Evolutionary conservation across 2,329 filamentous ascomycete species (phyloP).

Genomic region (Penicillium sp.): DNA sequence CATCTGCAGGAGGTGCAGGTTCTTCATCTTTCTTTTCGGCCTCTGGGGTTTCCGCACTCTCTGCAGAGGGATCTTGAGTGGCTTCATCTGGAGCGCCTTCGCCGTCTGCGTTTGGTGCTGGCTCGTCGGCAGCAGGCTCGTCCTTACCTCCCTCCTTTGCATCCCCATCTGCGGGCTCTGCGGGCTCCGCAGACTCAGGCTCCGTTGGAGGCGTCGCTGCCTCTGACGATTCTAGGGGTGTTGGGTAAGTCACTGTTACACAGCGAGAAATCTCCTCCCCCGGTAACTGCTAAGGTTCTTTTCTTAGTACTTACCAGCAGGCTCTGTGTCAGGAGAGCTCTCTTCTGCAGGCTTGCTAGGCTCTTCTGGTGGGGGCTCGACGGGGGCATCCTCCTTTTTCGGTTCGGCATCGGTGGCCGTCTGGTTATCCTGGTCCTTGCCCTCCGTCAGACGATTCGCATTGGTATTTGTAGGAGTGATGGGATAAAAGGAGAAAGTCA

Average conservation of each 20-base stretch:
- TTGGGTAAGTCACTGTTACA: constrained; percentile 17
- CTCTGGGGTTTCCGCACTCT: constrained; percentile 19
- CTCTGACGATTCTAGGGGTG: constrained; percentile 30
- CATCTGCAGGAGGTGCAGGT: constrained; percentile 18
- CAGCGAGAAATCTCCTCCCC: not conserved
- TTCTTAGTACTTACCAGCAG: constrained; percentile 33
- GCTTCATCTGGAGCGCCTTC: constrained; percentile 18
- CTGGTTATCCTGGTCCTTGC: constrained; percentile 44
- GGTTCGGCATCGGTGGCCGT: constrained; percentile 31
- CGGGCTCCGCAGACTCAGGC: constrained; percentile 24
- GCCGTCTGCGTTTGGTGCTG: constrained; percentile 21
- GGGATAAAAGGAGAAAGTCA: constrained; percentile 42
- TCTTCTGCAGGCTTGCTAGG: constrained; percentile 31
- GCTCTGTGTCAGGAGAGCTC: constrained; percentile 28
- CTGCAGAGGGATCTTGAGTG: constrained; percentile 19
- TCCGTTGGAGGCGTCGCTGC: constrained; percentile 30
- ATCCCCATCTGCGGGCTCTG: constrained; percentile 26
- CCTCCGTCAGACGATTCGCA: constrained; percentile 38
- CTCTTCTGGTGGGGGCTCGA: constrained; percentile 27
- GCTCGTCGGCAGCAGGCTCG: constrained; percentile 23
- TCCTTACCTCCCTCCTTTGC: constrained; percentile 28
- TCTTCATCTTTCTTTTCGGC: too few relatives aligned
- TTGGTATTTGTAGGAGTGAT: constrained; percentile 31
- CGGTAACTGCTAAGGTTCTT: not conserved
- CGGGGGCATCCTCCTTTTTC: constrained; percentile 33